Base-by-base conservation (phyloP, 2,329 filamentous ascomycete genomes). In the Mycosphaerella sp. region DNA sequence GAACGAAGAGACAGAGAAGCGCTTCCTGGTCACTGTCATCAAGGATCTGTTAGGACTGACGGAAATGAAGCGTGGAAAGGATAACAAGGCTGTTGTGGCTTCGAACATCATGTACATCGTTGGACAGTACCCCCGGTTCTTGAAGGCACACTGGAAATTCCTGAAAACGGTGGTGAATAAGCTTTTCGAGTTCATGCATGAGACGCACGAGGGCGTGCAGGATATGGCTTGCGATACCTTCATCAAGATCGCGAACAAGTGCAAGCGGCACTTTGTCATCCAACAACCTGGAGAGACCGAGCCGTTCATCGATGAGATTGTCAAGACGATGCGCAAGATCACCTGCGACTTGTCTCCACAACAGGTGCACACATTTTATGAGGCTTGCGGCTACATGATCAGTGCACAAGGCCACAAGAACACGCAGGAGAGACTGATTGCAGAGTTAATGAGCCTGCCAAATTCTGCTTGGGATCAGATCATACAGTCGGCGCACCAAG, bases 101-200 rank as follows among this genome's bases (percentile, higher is more conserved):
- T 95, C 89, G 73, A 98, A 98, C 74, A 98, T 98, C 66, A 98
- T 98, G 93, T 98, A 98, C 70, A 98, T 98, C 73, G 93, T 98
- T 55, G 93, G 93, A 53, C 93, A 98, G 68, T 98, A 98, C 67
- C 93, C 93, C 34, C 87, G 93, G 16, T 98, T 98, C 75, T 75
- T 98, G 64, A 98, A 98, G 75, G 93, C 93, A 1, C 93, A 98
- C 71, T 98, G 93, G 93, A 98, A 98, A 70, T 98, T 98, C 74
- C 77, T 98, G 50, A 98, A 98, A 82, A 98, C 93, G 2, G 93
- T 98, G 14, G 93, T 98, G 66, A 98, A 98, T 75, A 98, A 98
- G 76, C 80, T 98, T 4, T 98, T 98, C 65, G 93, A 98, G 74
- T 98, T 98, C 68, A 98, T 98, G 93, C 93, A 98, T 70, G 93